These are phyloP conservation scores for Triangularia verruculosa DNA, from an alignment of 2,329 filamentous ascomycete genomes.

Conservation along the genomic window DNA sequence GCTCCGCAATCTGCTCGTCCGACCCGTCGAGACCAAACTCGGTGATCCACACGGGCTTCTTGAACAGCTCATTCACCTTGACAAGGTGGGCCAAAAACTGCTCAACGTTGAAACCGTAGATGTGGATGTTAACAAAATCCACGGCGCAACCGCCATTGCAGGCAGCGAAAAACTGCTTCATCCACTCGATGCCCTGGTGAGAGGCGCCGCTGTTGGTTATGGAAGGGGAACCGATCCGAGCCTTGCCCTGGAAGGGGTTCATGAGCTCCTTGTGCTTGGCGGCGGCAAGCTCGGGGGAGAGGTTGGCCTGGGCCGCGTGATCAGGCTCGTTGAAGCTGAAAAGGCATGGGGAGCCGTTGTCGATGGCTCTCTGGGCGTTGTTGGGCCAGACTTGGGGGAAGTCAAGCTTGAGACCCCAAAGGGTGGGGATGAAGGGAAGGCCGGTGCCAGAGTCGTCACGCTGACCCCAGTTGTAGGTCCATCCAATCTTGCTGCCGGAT, in stretches of 20 bases:
- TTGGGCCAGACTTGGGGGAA: conserved; percentile 49
- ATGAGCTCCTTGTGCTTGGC: conserved; percentile 51
- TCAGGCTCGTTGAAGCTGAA: conserved; percentile 74
- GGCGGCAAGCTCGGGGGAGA: conserved; percentile 53
- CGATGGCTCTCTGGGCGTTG: conserved; percentile 51
- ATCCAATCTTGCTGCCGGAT: conserved; percentile 45
- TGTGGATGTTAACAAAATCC: conserved; percentile 63
- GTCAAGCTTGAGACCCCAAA: conserved; percentile 52
- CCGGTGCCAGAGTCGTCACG: conserved; percentile 40
- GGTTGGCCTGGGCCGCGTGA: conserved; percentile 55
- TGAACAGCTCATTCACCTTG: conserved; percentile 44
- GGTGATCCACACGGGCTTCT: conserved; percentile 59
- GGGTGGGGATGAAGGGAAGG: conserved; percentile 63
- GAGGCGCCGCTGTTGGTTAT: conserved; percentile 56
- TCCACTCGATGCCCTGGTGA: conserved; percentile 54
- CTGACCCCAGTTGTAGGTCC: conserved; percentile 69
- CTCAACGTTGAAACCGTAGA: conserved; percentile 52
- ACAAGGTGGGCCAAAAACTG: conserved; percentile 55
- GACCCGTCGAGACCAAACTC: conserved; percentile 58
- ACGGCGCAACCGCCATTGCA: conserved; percentile 52
- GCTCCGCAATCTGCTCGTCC: conserved; percentile 42
- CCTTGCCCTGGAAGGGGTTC: conserved; percentile 53
- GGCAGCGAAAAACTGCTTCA: conserved; percentile 49
- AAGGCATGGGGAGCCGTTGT: conserved; percentile 52
- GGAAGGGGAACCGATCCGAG: conserved; percentile 55